Conservation (phyloP, 352 stramenopile genomes). For the Blastocystis sp. region DNA sequence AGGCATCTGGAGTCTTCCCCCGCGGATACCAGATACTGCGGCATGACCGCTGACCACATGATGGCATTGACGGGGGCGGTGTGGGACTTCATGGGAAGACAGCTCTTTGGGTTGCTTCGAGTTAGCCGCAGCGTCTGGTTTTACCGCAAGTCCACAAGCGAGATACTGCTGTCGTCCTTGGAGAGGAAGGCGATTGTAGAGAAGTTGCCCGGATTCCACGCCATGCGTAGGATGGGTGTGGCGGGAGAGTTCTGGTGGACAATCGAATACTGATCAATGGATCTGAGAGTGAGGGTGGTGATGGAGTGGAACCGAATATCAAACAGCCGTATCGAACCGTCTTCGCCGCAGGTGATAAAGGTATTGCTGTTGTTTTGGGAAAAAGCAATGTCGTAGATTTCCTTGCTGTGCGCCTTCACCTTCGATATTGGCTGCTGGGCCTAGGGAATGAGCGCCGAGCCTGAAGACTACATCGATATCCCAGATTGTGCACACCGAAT, state of each 20-base stretch:
- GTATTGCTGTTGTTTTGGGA: neutral
- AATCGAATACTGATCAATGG: neutral
- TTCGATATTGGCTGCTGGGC: conserved; percentile 1
- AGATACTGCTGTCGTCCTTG: neutral
- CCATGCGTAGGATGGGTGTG: conserved; percentile 4
- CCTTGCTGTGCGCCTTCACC: neutral
- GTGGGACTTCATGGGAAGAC: neutral
- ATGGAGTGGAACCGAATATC: neutral
- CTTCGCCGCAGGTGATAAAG: conserved; percentile 25
- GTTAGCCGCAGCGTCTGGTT: no score
- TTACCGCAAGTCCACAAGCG: conserved; percentile 1
- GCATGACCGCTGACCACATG: neutral
- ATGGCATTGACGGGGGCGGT: neutral
- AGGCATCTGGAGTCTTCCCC: conserved; percentile 11
- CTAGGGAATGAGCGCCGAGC: no score
- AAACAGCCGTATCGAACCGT: conserved; percentile 37
- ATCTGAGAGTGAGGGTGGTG: neutral
- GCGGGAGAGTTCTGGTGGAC: neutral
- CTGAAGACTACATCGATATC: neutral
- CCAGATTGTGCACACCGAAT: conserved; percentile 18
- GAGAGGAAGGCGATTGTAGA: neutral
- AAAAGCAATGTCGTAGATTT: conserved; percentile 40
- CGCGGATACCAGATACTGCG: neutral
- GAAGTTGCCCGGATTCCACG: conserved; percentile 21
- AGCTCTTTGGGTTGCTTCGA: neutral